These are phyloP conservation scores for Solanum lignicaule DNA, from an alignment of 257 asterid species.

Conservation along the genomic window DNA sequence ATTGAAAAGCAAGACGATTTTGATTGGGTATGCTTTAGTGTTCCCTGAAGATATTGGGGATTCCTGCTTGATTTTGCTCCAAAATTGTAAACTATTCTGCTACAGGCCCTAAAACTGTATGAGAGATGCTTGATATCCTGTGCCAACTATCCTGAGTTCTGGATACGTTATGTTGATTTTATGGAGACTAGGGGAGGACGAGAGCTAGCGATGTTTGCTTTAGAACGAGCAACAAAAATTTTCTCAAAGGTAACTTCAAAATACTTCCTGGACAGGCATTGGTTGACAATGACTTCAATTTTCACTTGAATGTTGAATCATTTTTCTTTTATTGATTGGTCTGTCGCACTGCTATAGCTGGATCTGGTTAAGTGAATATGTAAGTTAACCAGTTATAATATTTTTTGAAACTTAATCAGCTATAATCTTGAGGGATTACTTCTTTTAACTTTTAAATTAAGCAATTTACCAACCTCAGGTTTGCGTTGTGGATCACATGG, in stretches of 20 bases:
- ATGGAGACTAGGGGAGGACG: slow-evolving; percentile 74
- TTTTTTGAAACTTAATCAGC: neutral
- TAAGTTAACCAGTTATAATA: neutral
- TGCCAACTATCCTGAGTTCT: slow-evolving; percentile 79
- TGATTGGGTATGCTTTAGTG: slow-evolving; percentile 44
- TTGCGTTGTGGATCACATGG: neutral
- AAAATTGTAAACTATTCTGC: neutral
- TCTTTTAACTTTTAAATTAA: neutral
- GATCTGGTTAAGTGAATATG: neutral
- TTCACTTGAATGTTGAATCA: neutral
- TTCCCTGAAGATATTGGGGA: neutral
- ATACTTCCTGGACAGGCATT: neutral
- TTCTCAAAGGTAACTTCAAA: slow-evolving; percentile 49
- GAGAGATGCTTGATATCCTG: slow-evolving; percentile 96
- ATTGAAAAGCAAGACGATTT: slow-evolving; percentile 66
- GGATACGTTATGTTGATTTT: slow-evolving; percentile 86
- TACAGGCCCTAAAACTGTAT: slow-evolving; percentile 66
- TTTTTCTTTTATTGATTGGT: neutral
- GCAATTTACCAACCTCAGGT: neutral
- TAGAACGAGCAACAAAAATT: slow-evolving; percentile 65
- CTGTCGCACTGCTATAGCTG: neutral
- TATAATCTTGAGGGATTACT: neutral
- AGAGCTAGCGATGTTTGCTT: slow-evolving; percentile 63
- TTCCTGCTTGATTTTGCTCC: neutral
- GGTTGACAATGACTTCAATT: neutral